Conservation (phyloP, 225 moss, liverwort and hornwort species). For the Physcomitrellopsis africana region DNA sequence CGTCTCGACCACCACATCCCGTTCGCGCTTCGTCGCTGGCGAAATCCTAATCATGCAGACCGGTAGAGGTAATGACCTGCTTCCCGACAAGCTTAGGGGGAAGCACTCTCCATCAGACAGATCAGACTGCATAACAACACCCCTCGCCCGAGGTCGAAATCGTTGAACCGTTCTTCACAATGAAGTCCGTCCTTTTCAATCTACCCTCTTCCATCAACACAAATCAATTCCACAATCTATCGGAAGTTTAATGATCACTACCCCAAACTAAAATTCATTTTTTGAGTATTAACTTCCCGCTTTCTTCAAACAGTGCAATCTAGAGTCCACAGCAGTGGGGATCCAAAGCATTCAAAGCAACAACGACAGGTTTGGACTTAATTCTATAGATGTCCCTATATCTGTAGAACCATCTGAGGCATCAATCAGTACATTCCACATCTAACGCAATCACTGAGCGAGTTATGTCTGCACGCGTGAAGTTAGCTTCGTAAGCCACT, state of each 20-base stretch:
- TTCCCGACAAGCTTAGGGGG: slow-evolving; percentile 44
- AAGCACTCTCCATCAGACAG: slow-evolving; percentile 32
- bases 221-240: no score
- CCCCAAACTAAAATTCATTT: no score
- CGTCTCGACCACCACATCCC: slow-evolving; percentile 36
- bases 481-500: background rate
- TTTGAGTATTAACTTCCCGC: no score
- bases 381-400: slow-evolving; percentile 25
- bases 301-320: background rate
- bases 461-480: slow-evolving; percentile 11
- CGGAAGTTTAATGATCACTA: no score
- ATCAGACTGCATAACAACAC: no score
- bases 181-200: no score
- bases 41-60: slow-evolving; percentile 25
- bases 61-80: slow-evolving; percentile 27
- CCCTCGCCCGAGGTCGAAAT: no score
- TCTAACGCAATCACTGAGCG: slow-evolving; percentile 6
- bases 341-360: slow-evolving; percentile 32
- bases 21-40: slow-evolving; percentile 32
- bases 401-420: slow-evolving; percentile 16
- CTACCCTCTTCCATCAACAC: no score
- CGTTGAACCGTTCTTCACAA: no score
- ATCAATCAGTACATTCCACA: slow-evolving; percentile 33
- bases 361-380: slow-evolving; percentile 27
- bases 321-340: slow-evolving; percentile 17